Base-by-base conservation (phyloP, 2,329 filamentous ascomycete species). In the Stagonosporopsis tanaceti region DNA sequence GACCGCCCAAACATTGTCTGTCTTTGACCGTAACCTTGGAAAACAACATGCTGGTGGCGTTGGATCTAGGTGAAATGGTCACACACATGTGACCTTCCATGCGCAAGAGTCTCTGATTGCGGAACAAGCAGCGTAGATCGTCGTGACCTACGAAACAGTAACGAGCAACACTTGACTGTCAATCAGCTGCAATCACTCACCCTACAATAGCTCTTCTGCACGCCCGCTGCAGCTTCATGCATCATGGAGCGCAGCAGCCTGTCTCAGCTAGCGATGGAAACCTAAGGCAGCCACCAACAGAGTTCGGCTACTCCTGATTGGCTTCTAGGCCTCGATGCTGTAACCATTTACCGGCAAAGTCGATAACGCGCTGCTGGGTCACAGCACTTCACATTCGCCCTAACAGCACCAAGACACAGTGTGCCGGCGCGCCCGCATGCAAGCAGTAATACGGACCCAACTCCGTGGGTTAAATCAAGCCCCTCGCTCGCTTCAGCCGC, bases 401-500 rank as follows among this genome's bases (percentile, higher is more conserved):
- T 38, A 17, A 47, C 3, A 3, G 25, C 45, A 25, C 17, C 35
- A 38, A 30, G 22, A 32, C 8, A 24, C 24, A 24, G 27, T 40
- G 3, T 40, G 24, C 42, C 48, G 48, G 48, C 47, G 54, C 44
- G 38, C 42, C 48, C 48, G 48, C 53, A 35, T 41, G 7, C 27
- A 34, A 40, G 32, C 24, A 53, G 54, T 24, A 48, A 15, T 20
- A 28, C 45, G 32, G 48, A 22, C 39, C 54, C 54, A 40, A n/a
- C 39, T 52, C 44, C 54, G 48, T 28, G 54, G 48, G 11, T 45
- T 40, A 27, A 14, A 9, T 42, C 20, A 52, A 41, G 54, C 54
- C 53, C 22, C 20, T 48, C 25, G 42, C 54, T 57, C 54, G 54
- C 54, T 57, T 57, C 53, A 57, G 54, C 54, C 44, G 48, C 44